Percentiles rank a stretch among this genome's conserved stretches.
phyloP scores from a whole-genome alignment of 2,329 filamentous ascomycete species.

The Botrytis byssoidea region DNA sequence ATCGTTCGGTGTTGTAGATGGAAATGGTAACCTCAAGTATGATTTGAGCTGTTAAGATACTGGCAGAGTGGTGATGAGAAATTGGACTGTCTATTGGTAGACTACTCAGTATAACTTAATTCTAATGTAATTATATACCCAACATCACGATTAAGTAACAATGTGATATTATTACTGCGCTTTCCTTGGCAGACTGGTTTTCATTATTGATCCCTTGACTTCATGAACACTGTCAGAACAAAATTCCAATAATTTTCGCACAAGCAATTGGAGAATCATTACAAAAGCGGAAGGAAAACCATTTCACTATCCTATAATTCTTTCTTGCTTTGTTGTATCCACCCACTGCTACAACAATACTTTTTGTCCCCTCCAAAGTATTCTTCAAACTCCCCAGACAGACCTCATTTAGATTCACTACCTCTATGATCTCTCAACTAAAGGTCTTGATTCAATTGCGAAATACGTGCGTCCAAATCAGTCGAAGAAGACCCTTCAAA shows the following conservation, averaged over 20 bases:
- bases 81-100: background rate
- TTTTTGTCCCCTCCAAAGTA: background rate
- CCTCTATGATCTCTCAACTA: background rate
- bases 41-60: constrained; percentile 30
- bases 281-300: too few species aligned
- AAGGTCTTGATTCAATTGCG: background rate
- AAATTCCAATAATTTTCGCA: background rate
- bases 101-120: constrained; percentile 7
- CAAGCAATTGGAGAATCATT: background rate
- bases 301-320: background rate
- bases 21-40: constrained; percentile 31
- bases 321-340: background rate
- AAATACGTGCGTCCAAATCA: background rate
- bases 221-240: background rate
- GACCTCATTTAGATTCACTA: background rate
- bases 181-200: background rate
- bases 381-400: background rate
- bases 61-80: background rate
- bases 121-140: constrained; percentile 1
- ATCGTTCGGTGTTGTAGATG: constrained; percentile 43
- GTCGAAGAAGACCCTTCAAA: background rate
- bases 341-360: background rate
- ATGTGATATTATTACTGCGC: background rate
- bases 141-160: background rate
- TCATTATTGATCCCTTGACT: background rate